Conservation (phyloP, 805 yeast genomes). For the Yarrowia deformans region DNA sequence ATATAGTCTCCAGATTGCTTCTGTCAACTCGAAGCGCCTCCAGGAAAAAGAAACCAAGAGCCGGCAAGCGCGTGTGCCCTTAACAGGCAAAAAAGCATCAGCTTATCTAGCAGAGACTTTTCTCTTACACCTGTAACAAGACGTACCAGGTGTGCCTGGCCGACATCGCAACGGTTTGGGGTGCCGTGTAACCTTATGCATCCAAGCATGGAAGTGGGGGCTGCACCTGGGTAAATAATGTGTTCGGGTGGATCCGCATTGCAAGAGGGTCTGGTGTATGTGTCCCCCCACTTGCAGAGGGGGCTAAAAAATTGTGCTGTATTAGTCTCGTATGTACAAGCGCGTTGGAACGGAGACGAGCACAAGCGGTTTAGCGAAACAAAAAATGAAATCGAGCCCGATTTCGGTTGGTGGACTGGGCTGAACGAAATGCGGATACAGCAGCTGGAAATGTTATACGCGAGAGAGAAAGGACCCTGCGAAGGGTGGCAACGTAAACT, state of each 20-base stretch:
- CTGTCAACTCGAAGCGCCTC: slow-evolving; percentile 1
- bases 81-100: background rate
- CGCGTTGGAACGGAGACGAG: too few species aligned
- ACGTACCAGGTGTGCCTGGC: background rate
- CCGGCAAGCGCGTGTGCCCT: slow-evolving; percentile 2
- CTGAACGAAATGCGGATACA: too few species aligned
- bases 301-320: slow-evolving; percentile 8
- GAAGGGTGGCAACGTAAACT: background rate
- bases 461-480: background rate
- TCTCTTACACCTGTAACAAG: too few species aligned
- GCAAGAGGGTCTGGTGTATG: too few species aligned
- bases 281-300: too few species aligned
- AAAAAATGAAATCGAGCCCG: background rate
- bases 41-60: background rate
- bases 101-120: too few species aligned
- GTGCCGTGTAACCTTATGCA: slow-evolving; percentile 5
- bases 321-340: too few species aligned
- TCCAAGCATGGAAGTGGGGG: slow-evolving; percentile 5
- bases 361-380: slow-evolving; percentile 4
- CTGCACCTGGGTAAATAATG: background rate
- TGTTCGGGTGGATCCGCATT: slow-evolving; percentile 19
- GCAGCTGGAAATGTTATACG: too few species aligned
- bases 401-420: background rate
- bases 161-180: slow-evolving; percentile 1
- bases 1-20: slow-evolving; percentile 10